Conservation (phyloP, 805 yeast genomes). For the Saccharomycopsis fodiens region DNA sequence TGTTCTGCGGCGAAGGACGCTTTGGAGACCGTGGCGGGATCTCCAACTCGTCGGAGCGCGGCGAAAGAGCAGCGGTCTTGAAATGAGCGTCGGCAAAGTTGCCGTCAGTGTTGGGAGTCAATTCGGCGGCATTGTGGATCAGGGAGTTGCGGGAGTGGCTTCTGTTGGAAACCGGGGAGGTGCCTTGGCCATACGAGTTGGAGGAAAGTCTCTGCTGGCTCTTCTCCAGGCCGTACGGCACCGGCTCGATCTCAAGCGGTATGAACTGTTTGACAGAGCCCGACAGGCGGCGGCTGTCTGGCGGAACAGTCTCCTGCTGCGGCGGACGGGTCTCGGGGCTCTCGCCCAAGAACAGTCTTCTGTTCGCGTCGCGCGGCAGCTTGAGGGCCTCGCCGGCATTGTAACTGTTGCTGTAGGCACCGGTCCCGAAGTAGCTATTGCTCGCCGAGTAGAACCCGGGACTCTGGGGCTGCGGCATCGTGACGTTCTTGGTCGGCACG, state of each 20-base stretch:
- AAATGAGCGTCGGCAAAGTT: not conserved
- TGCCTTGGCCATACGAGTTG: not conserved
- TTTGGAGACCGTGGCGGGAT: slow-evolving; percentile 18
- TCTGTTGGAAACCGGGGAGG: not conserved
- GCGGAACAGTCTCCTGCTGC: not conserved
- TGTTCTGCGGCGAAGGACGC: slow-evolving; percentile 5
- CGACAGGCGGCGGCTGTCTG: not conserved
- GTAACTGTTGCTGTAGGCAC: slow-evolving; percentile 17
- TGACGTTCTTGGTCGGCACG: slow-evolving; percentile 14
- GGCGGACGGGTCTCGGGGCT: not conserved
- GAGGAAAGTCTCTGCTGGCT: not conserved
- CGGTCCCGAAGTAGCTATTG: slow-evolving; percentile 1
- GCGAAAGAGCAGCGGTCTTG: not conserved
- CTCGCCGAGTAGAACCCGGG: not conserved
- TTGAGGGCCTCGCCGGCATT: slow-evolving; percentile 17
- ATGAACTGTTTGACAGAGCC: slow-evolving; percentile 3
- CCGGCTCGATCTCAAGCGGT: not conserved
- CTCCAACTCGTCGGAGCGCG: not conserved
- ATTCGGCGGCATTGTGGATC: slow-evolving; percentile 9
- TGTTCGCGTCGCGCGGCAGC: slow-evolving; percentile 7
- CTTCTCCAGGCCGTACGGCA: not conserved
- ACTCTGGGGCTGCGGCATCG: slow-evolving; percentile 4
- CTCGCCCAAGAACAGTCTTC: not conserved
- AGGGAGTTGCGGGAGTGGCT: slow-evolving; percentile 9
- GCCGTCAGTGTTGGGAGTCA: not conserved